Conservation (phyloP, 1,284 basidiomycete genomes). For the Cryptococcus amylolentus region DNA sequence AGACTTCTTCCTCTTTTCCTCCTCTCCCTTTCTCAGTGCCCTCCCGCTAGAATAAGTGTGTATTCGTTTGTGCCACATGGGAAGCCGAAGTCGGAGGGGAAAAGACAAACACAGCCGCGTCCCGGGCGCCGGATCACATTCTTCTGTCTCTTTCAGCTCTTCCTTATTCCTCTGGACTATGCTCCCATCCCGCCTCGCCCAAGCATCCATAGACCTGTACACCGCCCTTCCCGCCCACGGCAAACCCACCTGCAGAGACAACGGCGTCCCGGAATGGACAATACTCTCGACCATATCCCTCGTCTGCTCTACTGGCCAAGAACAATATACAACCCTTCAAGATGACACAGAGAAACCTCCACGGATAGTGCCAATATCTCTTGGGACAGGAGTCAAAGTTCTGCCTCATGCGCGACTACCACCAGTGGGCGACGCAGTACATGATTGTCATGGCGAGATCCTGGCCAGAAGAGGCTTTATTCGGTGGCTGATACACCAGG, state of each 20-base stretch:
- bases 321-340: background rate
- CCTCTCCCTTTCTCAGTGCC: too few relatives aligned
- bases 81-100: too few relatives aligned
- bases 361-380: conserved; percentile 58
- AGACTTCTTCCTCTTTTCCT: background rate
- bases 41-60: too few relatives aligned
- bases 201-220: conserved; percentile 25
- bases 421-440: conserved; percentile 70
- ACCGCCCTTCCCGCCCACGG: conserved; percentile 37
- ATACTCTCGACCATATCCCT: conserved; percentile 46
- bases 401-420: conserved; percentile 66
- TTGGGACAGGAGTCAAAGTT: conserved; percentile 84
- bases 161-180: too few relatives aligned
- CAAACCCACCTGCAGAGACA: conserved; percentile 43
- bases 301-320: background rate
- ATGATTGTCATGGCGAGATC: conserved; percentile 88
- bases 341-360: too few relatives aligned
- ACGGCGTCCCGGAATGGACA: conserved; percentile 50
- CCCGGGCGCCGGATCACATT: too few relatives aligned
- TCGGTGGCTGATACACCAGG: conserved; percentile 65
- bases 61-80: background rate
- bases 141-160: too few relatives aligned
- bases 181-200: conserved; percentile 9
- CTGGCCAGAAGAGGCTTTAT: conserved; percentile 74
- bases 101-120: too few relatives aligned